Evolutionary conservation across 768 basidiomycete genomes (phyloP).

Genomic region (Podaxis sp.): DNA sequence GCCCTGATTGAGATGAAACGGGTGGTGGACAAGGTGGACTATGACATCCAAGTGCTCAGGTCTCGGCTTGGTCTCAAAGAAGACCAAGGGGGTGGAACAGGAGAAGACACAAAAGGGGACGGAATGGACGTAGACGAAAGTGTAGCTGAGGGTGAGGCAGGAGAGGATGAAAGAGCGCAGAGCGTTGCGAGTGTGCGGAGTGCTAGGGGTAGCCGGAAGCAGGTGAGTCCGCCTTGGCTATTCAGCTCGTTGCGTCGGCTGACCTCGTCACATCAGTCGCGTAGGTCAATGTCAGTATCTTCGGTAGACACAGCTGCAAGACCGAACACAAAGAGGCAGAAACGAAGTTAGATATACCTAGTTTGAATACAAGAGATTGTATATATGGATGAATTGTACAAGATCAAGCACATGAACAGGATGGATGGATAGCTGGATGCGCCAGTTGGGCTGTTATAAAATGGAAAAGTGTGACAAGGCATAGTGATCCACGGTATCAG

Average conservation of each 20-base stretch:
- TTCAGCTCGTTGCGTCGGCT: neutral
- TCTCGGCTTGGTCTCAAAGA: conserved; percentile 52
- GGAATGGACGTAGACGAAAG: conserved; percentile 52
- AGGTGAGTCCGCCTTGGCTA: conserved; percentile 35
- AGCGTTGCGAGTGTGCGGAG: conserved; percentile 63
- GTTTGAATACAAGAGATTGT: neutral
- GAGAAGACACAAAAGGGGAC: conserved; percentile 35
- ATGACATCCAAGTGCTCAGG: conserved; percentile 75
- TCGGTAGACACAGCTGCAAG: conserved; percentile 69
- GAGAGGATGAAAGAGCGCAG: conserved; percentile 55
- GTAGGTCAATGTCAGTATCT: conserved; percentile 71
- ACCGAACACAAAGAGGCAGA: conserved; percentile 56
- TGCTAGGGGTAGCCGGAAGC: conserved; percentile 51
- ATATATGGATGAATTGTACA: neutral
- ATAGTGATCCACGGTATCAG: no score
- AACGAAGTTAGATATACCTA: conserved; percentile 37
- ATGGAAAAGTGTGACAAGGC: no score
- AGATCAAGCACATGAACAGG: neutral
- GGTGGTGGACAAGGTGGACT: conserved; percentile 79
- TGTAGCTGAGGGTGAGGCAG: conserved; percentile 26
- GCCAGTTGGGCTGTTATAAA: no score
- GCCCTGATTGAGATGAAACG: conserved; percentile 88
- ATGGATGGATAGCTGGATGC: neutral
- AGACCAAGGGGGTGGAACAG: conserved; percentile 25
- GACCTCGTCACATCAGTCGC: conserved; percentile 31